phyloP scores from a whole-genome alignment of 331 rosid species.

The Erythrophleum ivorense region DNA sequence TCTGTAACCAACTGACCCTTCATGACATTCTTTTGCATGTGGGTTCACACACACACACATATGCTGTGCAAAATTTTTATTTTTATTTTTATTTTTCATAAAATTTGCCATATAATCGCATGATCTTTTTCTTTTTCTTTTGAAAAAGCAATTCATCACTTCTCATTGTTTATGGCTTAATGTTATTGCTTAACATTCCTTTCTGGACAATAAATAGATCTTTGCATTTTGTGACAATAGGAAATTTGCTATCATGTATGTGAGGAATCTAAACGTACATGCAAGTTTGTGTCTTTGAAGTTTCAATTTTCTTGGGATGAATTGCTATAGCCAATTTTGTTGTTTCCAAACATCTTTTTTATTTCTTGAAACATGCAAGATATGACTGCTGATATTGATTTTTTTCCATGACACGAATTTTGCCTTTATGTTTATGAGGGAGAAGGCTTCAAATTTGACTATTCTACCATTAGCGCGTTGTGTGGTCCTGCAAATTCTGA shows the following conservation, averaged over 20 bases:
- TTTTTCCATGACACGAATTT: neutral
- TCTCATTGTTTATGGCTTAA: neutral
- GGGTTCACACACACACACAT: neutral
- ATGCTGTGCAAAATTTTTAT: neutral
- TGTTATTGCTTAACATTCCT: neutral
- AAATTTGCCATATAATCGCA: neutral
- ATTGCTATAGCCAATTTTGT: neutral
- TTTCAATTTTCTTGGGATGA: neutral
- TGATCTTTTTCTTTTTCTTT: neutral
- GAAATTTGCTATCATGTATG: neutral
- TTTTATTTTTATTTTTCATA: neutral
- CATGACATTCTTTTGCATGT: neutral
- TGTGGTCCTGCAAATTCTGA: slow-evolving; percentile 4
- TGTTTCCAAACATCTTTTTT: neutral
- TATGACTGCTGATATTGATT: neutral
- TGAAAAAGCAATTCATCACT: no score
- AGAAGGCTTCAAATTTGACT: neutral
- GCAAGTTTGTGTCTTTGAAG: neutral
- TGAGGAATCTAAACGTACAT: neutral
- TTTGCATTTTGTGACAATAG: neutral
- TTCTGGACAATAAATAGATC: neutral
- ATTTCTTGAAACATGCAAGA: neutral
- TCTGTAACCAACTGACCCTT: neutral
- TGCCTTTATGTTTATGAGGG: neutral
- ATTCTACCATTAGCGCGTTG: neutral